Evolutionary conservation across 2,329 filamentous ascomycete species (phyloP).

Genomic region (Aspergillus texensis): DNA sequence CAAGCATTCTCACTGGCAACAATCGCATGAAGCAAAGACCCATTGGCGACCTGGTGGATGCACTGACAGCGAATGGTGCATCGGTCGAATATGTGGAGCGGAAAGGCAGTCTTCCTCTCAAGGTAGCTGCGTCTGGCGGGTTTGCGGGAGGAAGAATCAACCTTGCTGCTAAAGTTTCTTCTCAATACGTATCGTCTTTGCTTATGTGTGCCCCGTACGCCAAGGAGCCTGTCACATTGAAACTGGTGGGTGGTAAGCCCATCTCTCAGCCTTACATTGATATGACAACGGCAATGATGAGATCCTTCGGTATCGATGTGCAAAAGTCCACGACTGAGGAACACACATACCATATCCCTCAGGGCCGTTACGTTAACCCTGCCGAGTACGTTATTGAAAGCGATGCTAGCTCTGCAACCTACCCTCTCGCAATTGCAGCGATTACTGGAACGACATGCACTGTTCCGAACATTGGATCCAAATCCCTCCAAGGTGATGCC

Average conservation of each 20-base stretch:
- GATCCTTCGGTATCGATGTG: conserved; percentile 82
- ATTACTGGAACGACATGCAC: conserved; percentile 96
- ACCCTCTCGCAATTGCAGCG: conserved; percentile 89
- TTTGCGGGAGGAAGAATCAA: conserved; percentile 87
- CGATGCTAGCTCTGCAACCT: conserved; percentile 96
- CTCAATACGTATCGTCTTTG: conserved; percentile 97
- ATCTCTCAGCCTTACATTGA: conserved; percentile 98
- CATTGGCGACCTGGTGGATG: conserved; percentile 90
- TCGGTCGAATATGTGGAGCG: conserved; percentile 82
- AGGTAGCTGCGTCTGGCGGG: conserved; percentile 78
- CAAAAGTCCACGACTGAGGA: conserved; percentile 74
- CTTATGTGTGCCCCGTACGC: conserved; percentile 97
- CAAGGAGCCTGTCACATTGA: conserved; percentile 87
- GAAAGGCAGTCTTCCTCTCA: conserved; percentile 79
- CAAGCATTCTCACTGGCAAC: conserved; percentile 88
- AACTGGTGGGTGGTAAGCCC: conserved; percentile 91
- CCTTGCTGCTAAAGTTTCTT: conserved; percentile 91
- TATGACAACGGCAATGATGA: conserved; percentile 99
- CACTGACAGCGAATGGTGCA: conserved; percentile 84
- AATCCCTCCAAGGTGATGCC: conserved; percentile 91
- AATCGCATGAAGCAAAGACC: conserved; percentile 94
- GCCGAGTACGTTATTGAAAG: conserved; percentile 88
- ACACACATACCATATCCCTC: conserved; percentile 92
- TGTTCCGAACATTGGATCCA: conserved; percentile 91
- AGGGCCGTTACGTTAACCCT: conserved; percentile 81